These are phyloP conservation scores for Plectosphaerella plurivora DNA, from an alignment of 2,329 filamentous ascomycete genomes.

Conservation along the genomic window DNA sequence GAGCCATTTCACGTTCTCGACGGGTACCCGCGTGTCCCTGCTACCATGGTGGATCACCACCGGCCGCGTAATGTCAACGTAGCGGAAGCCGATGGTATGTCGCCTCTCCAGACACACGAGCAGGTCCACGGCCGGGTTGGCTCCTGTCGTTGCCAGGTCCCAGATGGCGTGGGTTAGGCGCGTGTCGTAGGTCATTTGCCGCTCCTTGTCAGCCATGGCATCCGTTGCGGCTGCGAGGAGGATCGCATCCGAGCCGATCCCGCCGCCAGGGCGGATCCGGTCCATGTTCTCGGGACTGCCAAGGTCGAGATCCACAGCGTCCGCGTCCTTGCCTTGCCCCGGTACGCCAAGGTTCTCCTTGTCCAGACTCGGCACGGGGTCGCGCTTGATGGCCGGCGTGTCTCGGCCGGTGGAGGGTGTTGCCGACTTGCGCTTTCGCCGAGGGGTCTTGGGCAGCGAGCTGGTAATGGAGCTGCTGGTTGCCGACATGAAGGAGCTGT, in stretches of 20 bases:
- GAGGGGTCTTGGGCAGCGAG: conserved; percentile 64
- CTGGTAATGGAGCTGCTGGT: conserved; percentile 83
- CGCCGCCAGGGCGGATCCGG: conserved; percentile 23
- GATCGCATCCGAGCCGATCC: conserved; percentile 20
- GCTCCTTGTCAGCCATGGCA: conserved; percentile 64
- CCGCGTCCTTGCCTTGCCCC: conserved; percentile 18
- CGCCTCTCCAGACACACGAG: conserved; percentile 88
- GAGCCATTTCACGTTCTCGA: conserved; percentile 93
- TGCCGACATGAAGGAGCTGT: conserved; percentile 90
- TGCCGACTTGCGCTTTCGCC: conserved; percentile 57
- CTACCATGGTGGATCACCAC: conserved; percentile 94
- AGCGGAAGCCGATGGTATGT: conserved; percentile 90
- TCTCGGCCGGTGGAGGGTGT: conserved; percentile 30
- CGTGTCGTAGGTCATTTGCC: conserved; percentile 72
- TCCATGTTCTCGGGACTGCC: conserved; percentile 41
- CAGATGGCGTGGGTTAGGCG: conserved; percentile 91
- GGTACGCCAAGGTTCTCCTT: conserved; percentile 42
- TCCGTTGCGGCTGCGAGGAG: conserved; percentile 52
- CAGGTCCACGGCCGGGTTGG: conserved; percentile 90
- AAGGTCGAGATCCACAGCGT: conserved; percentile 13
- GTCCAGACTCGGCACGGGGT: conserved; percentile 33
- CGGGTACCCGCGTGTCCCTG: conserved; percentile 84
- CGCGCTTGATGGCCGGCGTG: conserved; percentile 26
- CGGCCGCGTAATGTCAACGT: conserved; percentile 88
- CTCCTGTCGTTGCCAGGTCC: conserved; percentile 84